Evolutionary conservation across 2,329 filamentous ascomycete species (phyloP).

Genomic region (Ophiostoma ulmi): DNA sequence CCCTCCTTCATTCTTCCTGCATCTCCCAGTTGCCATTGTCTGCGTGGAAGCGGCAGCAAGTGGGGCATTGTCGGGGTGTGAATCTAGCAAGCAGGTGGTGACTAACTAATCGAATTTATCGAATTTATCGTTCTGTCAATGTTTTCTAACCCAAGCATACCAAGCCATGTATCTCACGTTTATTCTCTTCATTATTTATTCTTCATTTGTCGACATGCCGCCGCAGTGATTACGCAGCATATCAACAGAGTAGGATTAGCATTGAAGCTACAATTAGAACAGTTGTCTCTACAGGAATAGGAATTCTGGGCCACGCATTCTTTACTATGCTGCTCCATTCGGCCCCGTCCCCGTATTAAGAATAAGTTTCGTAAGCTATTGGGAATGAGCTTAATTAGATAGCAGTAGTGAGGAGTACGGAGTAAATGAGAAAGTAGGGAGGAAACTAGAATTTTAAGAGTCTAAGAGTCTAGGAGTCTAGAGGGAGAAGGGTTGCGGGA

Average conservation of each 20-base stretch:
- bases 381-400: conserved; percentile 3
- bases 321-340: not conserved
- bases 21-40: not conserved
- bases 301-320: not conserved
- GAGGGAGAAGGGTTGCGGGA: not conserved
- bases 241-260: conserved; percentile 12
- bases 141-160: not conserved
- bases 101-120: not conserved
- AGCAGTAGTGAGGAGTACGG: not conserved
- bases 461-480: not conserved
- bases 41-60: conserved; percentile 6
- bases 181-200: not conserved
- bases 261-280: not conserved
- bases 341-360: not conserved
- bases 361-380: conserved; percentile 8
- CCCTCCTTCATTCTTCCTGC: not conserved
- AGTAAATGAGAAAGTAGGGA: not conserved
- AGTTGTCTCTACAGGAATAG: not conserved
- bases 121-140: not conserved
- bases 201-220: conserved; percentile 9
- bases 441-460: not conserved
- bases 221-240: conserved; percentile 12
- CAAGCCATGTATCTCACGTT: not conserved
- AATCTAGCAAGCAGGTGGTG: not conserved
- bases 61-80: not conserved